Percentiles rank a stretch among this genome's conserved stretches.
Conservation (phyloP, 768 basidiomycete genomes). For the Russula ochroleuca region DNA sequence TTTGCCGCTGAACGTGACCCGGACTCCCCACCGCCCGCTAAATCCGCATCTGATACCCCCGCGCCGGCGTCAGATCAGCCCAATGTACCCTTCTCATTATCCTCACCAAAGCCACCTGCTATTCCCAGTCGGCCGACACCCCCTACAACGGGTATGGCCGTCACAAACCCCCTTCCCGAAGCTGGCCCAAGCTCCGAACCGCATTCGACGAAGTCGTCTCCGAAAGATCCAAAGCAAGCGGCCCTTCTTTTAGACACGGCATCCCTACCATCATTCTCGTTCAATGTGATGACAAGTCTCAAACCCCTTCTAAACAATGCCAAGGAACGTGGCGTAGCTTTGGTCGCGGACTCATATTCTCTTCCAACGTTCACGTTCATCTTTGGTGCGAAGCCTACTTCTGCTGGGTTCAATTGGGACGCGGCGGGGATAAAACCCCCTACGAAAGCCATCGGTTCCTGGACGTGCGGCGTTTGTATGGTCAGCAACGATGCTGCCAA, state of each 20-base stretch:
- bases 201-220: constrained; percentile 19
- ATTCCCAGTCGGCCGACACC: constrained; percentile 1
- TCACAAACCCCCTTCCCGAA: not conserved
- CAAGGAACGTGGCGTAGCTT: constrained; percentile 15
- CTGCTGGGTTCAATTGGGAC: constrained; percentile 33
- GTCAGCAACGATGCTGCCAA: constrained; percentile 45
- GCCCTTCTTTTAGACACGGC: constrained; percentile 34
- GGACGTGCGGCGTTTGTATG: constrained; percentile 33
- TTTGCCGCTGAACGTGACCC: constrained; percentile 49
- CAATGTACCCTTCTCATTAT: not conserved
- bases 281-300: constrained; percentile 31
- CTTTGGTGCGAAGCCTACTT: constrained; percentile 28
- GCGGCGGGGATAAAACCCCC: constrained; percentile 33
- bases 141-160: not conserved
- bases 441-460: constrained; percentile 24
- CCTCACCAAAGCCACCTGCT: constrained; percentile 2
- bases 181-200: constrained; percentile 6
- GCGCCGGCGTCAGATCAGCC: not conserved
- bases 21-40: constrained; percentile 16
- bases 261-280: constrained; percentile 46
- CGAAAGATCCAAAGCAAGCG: constrained; percentile 38
- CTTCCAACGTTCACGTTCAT: constrained; percentile 46
- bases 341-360: constrained; percentile 30
- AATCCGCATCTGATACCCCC: constrained; percentile 1
- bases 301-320: constrained; percentile 5